Evolutionary conservation across 305 asterid species (phyloP), one percentile per base, ranked within the genome.

Genomic region (Galium porrigens): DNA sequence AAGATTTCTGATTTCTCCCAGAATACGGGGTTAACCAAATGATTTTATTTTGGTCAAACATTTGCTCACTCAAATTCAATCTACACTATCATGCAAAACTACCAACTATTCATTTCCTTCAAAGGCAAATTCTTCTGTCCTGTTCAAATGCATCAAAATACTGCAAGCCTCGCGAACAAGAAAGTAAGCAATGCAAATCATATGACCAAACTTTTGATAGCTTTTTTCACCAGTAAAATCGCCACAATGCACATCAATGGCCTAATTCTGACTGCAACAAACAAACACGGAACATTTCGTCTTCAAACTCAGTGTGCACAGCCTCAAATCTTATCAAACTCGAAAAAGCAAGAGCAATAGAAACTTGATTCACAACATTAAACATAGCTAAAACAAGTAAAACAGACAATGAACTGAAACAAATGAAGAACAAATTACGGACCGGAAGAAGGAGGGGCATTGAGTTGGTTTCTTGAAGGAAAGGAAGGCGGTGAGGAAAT

Each of bases 401-500:
- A 30, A 64, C 29, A 32, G 42, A 51, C 52, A 27, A n/a, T 39
- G 52, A 34, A 42, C 39, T 41, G 37, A 65, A 52, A 39, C 4
- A 9, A 17, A 54, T 29, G 37, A 36, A 53, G 66, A 55, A 14
- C 22, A 64, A 42, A 34, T 48, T 67, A 63, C 63, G 27, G 27
- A 83, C 89, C 87, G 70, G 82, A 82, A 64, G 79, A 46, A 30
- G 70, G 61, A 39, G 65, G 58, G 64, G 72, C 82, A 64, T 82
- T 80, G 76, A 77, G 59, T 66, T 81, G 85, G 73, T 73, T 74
- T 76, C 84, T 76, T 68, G 74, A 73, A 71, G 85, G 72, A 54
- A 85, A 82, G 63, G 82, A 81, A 25, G 87, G 73, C 30, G 94
- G 82, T 68, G 94, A 83, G 72, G 95, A 80, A 72, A 85, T 76